Conservation (phyloP, 2,329 filamentous ascomycete genomes). For the Orbilia ellipsospora region DNA sequence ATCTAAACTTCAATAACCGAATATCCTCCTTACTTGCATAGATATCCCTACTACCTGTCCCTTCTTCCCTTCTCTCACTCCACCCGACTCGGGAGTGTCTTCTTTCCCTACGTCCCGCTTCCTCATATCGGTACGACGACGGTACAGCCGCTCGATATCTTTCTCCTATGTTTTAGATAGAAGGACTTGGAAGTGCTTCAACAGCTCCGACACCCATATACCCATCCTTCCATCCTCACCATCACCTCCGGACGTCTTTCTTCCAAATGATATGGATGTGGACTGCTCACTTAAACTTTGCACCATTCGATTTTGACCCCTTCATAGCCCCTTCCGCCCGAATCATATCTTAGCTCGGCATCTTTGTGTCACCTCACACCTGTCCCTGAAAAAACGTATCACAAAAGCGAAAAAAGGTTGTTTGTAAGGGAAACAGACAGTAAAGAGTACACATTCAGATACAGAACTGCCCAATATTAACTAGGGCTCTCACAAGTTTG, state of each 20-base stretch:
- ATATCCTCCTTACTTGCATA: conserved; percentile 13
- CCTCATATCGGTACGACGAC: conserved; percentile 4
- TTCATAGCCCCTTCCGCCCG: conserved; percentile 51
- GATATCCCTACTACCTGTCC: conserved; percentile 1
- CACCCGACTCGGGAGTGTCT: conserved; percentile 49
- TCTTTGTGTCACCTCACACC: conserved; percentile 44
- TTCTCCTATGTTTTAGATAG: conserved; percentile 55
- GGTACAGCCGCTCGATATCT: conserved; percentile 33
- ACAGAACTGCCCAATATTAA: conserved; percentile 1
- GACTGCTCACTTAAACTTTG: conserved; percentile 54
- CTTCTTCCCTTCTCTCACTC: conserved; percentile 19
- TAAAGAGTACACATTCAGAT: conserved; percentile 1
- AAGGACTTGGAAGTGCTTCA: conserved; percentile 41
- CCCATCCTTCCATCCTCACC: conserved; percentile 2
- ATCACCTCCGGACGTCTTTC: conserved; percentile 27
- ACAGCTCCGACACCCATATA: conserved; percentile 41
- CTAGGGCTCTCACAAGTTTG: conserved; percentile 15
- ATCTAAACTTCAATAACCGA: conserved; percentile 43
- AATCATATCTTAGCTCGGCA: conserved; percentile 47
- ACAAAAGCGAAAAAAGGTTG: conserved; percentile 4
- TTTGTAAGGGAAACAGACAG: conserved; percentile 12
- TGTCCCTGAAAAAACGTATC: conserved; percentile 51
- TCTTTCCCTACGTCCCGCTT: neutral
- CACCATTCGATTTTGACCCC: conserved; percentile 56
- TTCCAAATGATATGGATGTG: conserved; percentile 56